phyloP scores from a whole-genome alignment of 164 flowering plant species.

The Dillenia turbinata region DNA sequence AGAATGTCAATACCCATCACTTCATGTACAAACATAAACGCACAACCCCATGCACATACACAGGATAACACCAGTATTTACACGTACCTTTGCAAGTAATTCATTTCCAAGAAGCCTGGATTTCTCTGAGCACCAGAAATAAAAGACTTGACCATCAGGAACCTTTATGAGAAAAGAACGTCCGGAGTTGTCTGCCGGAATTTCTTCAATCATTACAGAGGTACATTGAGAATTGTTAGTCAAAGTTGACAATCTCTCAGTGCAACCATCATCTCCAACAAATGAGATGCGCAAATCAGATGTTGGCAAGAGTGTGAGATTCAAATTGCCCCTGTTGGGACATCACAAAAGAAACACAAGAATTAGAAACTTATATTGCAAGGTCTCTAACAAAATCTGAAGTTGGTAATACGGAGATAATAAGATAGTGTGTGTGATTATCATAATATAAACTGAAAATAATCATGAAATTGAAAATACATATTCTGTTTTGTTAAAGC shows the following conservation, averaged over 20 bases:
- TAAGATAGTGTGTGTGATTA: neutral
- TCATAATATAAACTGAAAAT: no score
- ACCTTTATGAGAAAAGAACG: slow-evolving; percentile 62
- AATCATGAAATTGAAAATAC: no score
- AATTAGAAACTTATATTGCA: neutral
- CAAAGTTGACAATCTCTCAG: slow-evolving; percentile 59
- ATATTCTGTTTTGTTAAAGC: no score
- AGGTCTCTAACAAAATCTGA: slow-evolving; percentile 16
- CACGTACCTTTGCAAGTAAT: slow-evolving; percentile 67
- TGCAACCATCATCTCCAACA: slow-evolving; percentile 71
- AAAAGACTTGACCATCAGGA: slow-evolving; percentile 34
- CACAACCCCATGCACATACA: no score
- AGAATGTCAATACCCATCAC: neutral
- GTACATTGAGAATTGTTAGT: slow-evolving; percentile 34
- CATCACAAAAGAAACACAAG: neutral
- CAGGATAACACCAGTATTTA: neutral
- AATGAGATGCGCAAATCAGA: slow-evolving; percentile 82
- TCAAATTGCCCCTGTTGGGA: slow-evolving; percentile 73
- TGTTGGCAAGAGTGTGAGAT: slow-evolving; percentile 71
- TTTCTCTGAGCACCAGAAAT: slow-evolving; percentile 93
- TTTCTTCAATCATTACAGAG: slow-evolving; percentile 49
- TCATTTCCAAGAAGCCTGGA: slow-evolving; percentile 67
- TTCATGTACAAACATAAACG: neutral
- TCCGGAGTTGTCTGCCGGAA: slow-evolving; percentile 69
- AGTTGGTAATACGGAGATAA: slow-evolving; percentile 15